Base-by-base conservation (phyloP, 768 basidiomycete species). In the Collybia sp. region DNA sequence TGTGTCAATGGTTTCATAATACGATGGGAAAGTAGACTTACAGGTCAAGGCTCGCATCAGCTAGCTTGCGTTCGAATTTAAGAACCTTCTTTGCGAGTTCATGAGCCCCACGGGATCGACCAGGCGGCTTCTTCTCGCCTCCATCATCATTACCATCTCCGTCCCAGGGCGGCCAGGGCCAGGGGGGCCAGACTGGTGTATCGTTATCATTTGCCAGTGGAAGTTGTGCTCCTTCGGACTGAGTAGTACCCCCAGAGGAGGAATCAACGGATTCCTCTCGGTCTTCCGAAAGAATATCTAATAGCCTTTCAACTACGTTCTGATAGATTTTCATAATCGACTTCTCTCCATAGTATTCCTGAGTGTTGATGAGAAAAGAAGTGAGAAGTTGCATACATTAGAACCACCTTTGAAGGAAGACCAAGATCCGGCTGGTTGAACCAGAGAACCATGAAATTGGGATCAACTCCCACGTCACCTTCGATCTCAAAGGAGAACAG, bases 301-400 rank as follows among this genome's bases (percentile, higher is more conserved):
- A 72, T 12, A 95, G 69, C 15, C 77, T 73, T 54, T 83, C 79
- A 15, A 93, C 66, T 17, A 89, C 82, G 35, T 69, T 64, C 47
- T 74, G 70, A 62, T 96, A 96, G 12, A 86, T 60, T n/a, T 76
- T 71, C n/a, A 80, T 63, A 32, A 90, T 76, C 0, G 69, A 62
- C 45, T 81, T 70, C 40, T 97, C 94, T 44, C 84, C 77, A 63
- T 91, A 98, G 62, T 98, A 96, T 67, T 94, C 92, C 85, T 92
- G 52, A 30, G 13, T 32, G 32, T 30, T 11, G 12, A 12, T 37
- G 30, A 46, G 18, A 43, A 18, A 18, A 20, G 15, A 32, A n/a
- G 17, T 16, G 18, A 12, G 17, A 3, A 15, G 15, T 31, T 36
- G 9, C 10, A 17, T 19, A 38, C 13, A 41, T 9, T 37, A 17